Conservation (phyloP, 164 flowering plant genomes). For the Vitis vinifera region ASM3070453v1 NC_081818.1:27467001-27467500, state of each 20-base stretch:
- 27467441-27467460: not conserved
- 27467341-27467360: not conserved
- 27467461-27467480: not conserved
- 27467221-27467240: not conserved
- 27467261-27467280: not conserved
- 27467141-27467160: not conserved
- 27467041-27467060: not conserved
- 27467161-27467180: not conserved
- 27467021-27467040: not conserved
- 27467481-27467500: slow-evolving; percentile 1
- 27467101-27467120: not conserved
- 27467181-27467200: not conserved
- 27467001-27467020: not conserved
- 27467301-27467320: not conserved
- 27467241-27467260: not conserved
- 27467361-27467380: not conserved
- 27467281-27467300: not conserved
- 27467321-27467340: not conserved
- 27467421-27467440: not conserved
- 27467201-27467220: not conserved
- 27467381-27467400: not conserved
- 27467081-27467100: no score
- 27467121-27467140: not conserved
- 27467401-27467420: not conserved
- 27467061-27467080: no score